Evolutionary conservation across 805 yeast genomes (phyloP).

Genomic region (Wickerhamomyces pijperi): DNA sequence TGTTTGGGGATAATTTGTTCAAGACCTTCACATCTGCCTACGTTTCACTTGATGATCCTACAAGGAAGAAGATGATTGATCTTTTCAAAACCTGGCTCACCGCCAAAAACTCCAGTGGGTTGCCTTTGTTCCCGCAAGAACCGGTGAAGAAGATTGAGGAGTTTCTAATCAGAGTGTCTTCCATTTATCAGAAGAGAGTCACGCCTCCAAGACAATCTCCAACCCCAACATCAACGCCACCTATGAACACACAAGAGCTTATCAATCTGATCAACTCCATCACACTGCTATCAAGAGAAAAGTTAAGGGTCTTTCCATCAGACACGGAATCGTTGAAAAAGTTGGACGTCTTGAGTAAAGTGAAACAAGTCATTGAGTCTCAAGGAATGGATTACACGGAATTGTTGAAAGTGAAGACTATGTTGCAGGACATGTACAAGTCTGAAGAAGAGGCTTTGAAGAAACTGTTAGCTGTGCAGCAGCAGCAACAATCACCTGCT

Average conservation of each 20-base stretch:
- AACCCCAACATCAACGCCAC: neutral
- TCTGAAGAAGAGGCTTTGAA: neutral
- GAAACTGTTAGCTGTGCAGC: too few relatives aligned
- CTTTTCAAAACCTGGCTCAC: constrained; percentile 83
- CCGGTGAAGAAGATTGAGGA: constrained; percentile 63
- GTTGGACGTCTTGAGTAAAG: neutral
- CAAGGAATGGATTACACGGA: neutral
- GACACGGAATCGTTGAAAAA: neutral
- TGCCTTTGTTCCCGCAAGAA: constrained; percentile 62
- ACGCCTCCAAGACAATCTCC: constrained; percentile 1
- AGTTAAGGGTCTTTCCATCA: neutral
- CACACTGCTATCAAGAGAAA: neutral
- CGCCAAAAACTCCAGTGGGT: constrained; percentile 48
- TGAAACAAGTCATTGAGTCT: neutral
- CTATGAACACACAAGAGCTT: neutral
- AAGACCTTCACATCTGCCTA: constrained; percentile 67
- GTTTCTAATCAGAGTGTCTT: constrained; percentile 55
- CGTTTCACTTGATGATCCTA: constrained; percentile 65
- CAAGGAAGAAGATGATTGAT: constrained; percentile 61
- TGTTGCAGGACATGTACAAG: neutral
- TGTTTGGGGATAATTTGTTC: constrained; percentile 62
- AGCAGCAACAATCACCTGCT: constrained; percentile 19
- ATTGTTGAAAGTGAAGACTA: neutral
- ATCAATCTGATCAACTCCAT: neutral
- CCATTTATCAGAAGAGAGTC: constrained; percentile 24